phyloP scores from a whole-genome alignment of 225 moss, liverwort and hornwort species.

The Climacium dendroides region DNA sequence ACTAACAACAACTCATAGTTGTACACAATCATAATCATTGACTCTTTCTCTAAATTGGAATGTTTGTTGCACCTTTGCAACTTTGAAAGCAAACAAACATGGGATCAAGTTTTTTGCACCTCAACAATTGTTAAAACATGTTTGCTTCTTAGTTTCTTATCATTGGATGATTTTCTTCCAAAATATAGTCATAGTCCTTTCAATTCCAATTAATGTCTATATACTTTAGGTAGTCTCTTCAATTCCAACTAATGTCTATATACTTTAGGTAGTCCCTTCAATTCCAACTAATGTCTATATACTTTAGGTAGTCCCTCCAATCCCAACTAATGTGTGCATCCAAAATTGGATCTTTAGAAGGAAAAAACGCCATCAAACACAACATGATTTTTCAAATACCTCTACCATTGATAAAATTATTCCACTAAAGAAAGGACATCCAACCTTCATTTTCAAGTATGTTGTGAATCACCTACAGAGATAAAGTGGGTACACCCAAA shows the following conservation, averaged over 20 bases:
- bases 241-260: no score
- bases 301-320: no score
- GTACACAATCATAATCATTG: not conserved
- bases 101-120: not conserved
- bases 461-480: not conserved
- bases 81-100: rapidly evolving
- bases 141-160: not conserved
- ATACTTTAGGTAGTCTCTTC: no score
- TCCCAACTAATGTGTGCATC: not conserved
- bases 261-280: no score
- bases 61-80: not conserved
- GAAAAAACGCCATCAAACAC: not conserved
- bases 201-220: no score
- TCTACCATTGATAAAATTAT: not conserved
- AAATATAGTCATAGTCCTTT: no score
- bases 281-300: no score
- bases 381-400: not conserved
- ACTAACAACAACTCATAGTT: not conserved
- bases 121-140: not conserved
- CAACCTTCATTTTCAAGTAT: not conserved
- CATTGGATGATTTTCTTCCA: not conserved
- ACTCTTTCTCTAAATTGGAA: not conserved
- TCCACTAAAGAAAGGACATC: not conserved
- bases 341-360: not conserved
- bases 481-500: no score